phyloP scores from a whole-genome alignment of 2,329 filamentous ascomycete species.

The Apiospora hydei region DNA sequence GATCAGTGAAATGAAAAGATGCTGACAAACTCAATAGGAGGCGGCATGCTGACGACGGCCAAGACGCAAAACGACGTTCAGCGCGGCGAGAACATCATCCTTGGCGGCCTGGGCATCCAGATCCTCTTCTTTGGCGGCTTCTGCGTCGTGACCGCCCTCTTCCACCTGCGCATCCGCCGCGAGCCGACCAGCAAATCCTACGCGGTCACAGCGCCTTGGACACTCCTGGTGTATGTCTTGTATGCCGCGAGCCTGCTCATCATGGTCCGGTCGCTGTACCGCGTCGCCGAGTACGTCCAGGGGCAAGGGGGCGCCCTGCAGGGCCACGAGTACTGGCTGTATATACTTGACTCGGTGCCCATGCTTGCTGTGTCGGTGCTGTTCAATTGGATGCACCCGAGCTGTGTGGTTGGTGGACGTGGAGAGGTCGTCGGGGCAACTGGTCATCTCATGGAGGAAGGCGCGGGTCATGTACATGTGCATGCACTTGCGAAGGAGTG shows the following conservation, averaged over 20 bases:
- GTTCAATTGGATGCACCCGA: conserved; percentile 32
- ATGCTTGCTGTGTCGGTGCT: conserved; percentile 30
- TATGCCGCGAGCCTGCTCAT: conserved; percentile 46
- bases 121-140: conserved; percentile 58
- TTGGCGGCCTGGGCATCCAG: conserved; percentile 57
- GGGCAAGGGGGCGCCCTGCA: conserved; percentile 53
- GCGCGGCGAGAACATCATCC: conserved; percentile 51
- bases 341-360: conserved; percentile 49
- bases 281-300: conserved; percentile 55
- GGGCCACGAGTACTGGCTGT: conserved; percentile 52
- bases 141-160: conserved; percentile 51
- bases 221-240: conserved; percentile 28
- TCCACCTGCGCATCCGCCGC: conserved; percentile 52
- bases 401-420: conserved; percentile 23
- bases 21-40: conserved; percentile 39
- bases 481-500: background rate
- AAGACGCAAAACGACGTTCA: conserved; percentile 37
- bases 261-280: conserved; percentile 55
- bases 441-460: background rate
- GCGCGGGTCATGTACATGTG: background rate
- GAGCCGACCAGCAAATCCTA: conserved; percentile 35
- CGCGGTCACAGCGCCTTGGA: conserved; percentile 32
- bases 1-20: too few relatives aligned
- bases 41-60: conserved; percentile 47
- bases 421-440: background rate